Percentiles rank a stretch among this genome's conserved stretches.
Evolutionary conservation across 2,329 filamentous ascomycete genomes (phyloP).

Genomic region (Penicillium concentricum): DNA sequence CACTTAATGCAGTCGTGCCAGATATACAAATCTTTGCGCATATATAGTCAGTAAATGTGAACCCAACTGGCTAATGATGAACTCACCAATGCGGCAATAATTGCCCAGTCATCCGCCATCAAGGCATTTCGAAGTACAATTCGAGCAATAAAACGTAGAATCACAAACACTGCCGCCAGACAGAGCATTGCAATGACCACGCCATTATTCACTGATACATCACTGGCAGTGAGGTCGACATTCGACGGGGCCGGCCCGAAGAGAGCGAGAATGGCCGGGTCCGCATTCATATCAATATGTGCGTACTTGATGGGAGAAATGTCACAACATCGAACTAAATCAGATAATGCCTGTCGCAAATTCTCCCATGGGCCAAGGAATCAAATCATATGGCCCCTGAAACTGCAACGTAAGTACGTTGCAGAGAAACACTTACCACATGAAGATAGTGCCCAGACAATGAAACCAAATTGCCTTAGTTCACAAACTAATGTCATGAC

Average conservation of each 20-base stretch:
- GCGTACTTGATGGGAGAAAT: background rate
- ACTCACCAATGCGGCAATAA: background rate
- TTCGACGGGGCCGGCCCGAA: background rate
- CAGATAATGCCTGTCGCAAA: background rate
- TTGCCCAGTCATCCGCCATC: background rate
- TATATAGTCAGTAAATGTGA: background rate
- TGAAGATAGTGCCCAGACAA: background rate
- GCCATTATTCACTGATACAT: background rate
- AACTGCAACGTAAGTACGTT: background rate
- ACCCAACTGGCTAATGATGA: background rate
- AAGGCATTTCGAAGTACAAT: background rate
- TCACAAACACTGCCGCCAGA: background rate
- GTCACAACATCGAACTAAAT: background rate
- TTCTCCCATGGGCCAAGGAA: background rate
- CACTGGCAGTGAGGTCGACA: background rate
- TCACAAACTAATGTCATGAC: background rate
- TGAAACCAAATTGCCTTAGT: background rate
- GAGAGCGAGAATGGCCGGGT: background rate
- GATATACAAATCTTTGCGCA: background rate
- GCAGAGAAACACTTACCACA: background rate
- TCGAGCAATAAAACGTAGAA: background rate
- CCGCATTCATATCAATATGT: background rate
- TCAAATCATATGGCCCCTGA: background rate
- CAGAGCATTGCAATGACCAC: background rate
- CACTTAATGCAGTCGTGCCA: background rate